phyloP scores from a whole-genome alignment of 2,329 filamentous ascomycete species.

The Scleromitrula shiraiana region DNA sequence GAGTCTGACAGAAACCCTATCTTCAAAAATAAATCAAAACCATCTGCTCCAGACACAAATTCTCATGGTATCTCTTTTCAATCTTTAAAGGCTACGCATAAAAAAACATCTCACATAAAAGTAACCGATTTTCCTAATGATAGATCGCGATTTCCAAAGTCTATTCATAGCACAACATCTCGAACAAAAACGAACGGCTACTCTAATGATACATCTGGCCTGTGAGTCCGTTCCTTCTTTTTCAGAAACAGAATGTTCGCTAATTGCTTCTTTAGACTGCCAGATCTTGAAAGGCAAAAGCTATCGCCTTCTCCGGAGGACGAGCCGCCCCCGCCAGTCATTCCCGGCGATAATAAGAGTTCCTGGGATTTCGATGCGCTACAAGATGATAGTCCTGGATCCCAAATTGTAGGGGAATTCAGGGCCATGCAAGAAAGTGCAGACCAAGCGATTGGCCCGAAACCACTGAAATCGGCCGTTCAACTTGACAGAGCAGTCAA shows the following conservation, averaged over 20 bases:
- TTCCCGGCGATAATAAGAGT: not conserved
- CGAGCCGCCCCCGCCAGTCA: conserved; percentile 9
- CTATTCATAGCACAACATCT: not conserved
- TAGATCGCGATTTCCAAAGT: not conserved
- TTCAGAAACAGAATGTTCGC: not conserved
- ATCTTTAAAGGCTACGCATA: too few species aligned
- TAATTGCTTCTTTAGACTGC: not conserved
- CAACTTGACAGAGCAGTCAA: too few species aligned
- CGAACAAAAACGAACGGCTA: not conserved
- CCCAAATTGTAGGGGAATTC: conserved; percentile 12
- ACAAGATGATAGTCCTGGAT: conserved; percentile 10
- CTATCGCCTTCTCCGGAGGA: conserved; percentile 2
- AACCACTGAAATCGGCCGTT: not conserved
- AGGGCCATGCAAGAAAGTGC: conserved; percentile 3
- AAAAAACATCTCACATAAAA: too few species aligned
- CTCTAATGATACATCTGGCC: not conserved
- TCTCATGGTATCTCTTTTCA: too few species aligned
- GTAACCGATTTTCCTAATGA: not conserved
- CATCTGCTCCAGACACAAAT: too few species aligned
- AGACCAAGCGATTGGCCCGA: not conserved
- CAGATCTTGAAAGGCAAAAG: not conserved
- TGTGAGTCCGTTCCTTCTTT: not conserved
- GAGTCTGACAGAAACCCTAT: too few species aligned
- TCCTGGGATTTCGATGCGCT: conserved; percentile 1
- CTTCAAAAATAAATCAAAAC: not conserved